A percentile compares a stretch with the other conserved stretches of the same genome.
These are phyloP conservation scores for Medakamo hakoo DNA, from an alignment of 139 green algal genomes.

Conservation along the genomic window DNA sequence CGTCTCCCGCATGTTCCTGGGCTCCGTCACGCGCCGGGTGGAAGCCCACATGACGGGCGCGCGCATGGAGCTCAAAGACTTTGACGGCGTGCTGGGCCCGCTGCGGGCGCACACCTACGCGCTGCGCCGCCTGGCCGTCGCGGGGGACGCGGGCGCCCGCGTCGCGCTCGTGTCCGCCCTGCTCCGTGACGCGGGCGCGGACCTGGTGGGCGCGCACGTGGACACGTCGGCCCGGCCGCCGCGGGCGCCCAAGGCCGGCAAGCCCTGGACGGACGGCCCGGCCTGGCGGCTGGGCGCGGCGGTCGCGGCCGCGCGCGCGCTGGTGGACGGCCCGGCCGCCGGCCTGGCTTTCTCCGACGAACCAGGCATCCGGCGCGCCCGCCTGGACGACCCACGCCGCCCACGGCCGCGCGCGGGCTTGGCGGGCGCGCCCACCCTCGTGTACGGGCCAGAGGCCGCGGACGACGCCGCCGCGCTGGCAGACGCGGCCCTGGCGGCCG, in stretches of 20 bases:
- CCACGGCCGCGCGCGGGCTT: too few species aligned
- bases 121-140: conserved; percentile 3
- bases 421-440: too few species aligned
- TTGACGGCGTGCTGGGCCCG: conserved; percentile 7
- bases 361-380: too few species aligned
- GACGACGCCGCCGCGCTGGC: too few species aligned
- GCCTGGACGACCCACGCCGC: too few species aligned
- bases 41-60: not conserved
- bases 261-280: not conserved
- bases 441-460: too few species aligned
- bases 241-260: not conserved
- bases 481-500: too few species aligned
- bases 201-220: too few species aligned
- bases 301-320: not conserved
- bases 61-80: not conserved
- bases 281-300: not conserved
- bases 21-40: too few species aligned
- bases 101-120: conserved; percentile 3
- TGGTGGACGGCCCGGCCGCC: too few species aligned
- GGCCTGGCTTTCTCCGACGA: too few species aligned
- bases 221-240: too few species aligned
- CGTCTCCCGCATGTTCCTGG: not conserved
- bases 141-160: not conserved
- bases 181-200: not conserved
- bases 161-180: not conserved